A percentile compares a stretch with the other conserved stretches of the same genome.
Evolutionary conservation across 441 rosid species (phyloP).

Genomic region (Manihot esculenta): DNA sequence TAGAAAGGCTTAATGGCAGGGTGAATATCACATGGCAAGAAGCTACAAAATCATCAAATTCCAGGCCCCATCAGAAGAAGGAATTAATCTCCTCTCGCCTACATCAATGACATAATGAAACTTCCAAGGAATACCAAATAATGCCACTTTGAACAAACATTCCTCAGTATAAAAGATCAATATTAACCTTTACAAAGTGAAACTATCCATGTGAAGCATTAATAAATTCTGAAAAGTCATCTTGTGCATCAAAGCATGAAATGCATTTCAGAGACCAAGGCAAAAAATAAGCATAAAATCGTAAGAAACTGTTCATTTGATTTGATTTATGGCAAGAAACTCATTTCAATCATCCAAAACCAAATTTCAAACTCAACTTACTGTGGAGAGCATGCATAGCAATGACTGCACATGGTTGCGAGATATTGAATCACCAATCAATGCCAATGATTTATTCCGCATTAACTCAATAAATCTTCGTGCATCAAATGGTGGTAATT

Average conservation of each 20-base stretch:
- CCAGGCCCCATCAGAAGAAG: neutral
- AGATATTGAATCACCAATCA: conserved; percentile 90
- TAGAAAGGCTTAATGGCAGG: neutral
- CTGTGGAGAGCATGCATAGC: conserved; percentile 76
- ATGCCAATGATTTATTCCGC: conserved; percentile 79
- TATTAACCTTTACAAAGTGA: neutral
- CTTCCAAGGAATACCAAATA: neutral
- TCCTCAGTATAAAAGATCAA: neutral
- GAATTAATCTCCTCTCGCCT: neutral
- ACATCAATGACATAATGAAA: neutral
- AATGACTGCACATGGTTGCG: conserved; percentile 90
- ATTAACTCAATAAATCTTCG: conserved; percentile 60
- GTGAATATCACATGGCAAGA: neutral
- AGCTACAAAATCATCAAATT: neutral
- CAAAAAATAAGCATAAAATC: neutral
- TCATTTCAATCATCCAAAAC: conserved; percentile 15
- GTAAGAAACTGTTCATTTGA: neutral
- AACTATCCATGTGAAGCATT: neutral
- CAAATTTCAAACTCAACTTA: conserved; percentile 31
- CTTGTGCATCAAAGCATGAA: neutral
- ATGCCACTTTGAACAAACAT: neutral
- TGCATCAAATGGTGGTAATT: conserved; percentile 67
- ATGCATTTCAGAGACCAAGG: neutral
- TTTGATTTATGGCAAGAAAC: conserved; percentile 1
- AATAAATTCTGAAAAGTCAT: neutral